Evolutionary conservation across 2,329 filamentous ascomycete genomes (phyloP).

Genomic region (Hymenoscyphus fraxineus): DNA sequence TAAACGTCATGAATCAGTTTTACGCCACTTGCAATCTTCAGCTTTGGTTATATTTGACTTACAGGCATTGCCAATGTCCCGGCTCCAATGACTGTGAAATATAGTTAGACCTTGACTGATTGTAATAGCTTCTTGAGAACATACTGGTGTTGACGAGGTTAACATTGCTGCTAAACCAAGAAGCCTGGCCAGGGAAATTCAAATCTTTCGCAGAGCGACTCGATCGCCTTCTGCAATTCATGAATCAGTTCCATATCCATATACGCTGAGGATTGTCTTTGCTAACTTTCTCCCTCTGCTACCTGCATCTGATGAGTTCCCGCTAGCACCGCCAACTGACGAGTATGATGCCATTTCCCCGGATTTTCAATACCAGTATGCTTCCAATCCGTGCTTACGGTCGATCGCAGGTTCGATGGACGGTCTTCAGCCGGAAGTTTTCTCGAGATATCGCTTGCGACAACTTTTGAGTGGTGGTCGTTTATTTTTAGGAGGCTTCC

Average conservation of each 20-base stretch:
- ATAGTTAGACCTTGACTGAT: constrained; percentile 16
- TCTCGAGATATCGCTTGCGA: neutral
- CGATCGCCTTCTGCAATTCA: constrained; percentile 24
- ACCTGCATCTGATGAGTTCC: constrained; percentile 24
- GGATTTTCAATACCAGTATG: neutral
- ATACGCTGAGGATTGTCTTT: neutral
- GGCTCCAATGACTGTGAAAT: constrained; percentile 77
- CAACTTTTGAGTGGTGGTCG: neutral
- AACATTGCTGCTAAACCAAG: constrained; percentile 86
- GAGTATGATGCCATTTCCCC: constrained; percentile 30
- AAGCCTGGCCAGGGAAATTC: constrained; percentile 68
- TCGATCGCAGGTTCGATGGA: neutral
- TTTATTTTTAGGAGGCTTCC: neutral
- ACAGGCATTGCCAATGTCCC: constrained; percentile 70
- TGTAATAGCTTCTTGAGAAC: constrained; percentile 29
- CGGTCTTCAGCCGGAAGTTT: neutral
- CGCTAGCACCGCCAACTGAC: constrained; percentile 24
- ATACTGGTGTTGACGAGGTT: constrained; percentile 95
- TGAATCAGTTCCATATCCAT: constrained; percentile 4
- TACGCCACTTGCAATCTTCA: neutral
- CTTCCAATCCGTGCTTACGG: neutral
- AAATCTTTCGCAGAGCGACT: constrained; percentile 60
- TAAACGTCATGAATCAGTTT: neutral
- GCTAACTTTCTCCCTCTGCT: constrained; percentile 29
- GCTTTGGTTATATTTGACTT: constrained; percentile 41